Conservation (phyloP, 768 basidiomycete species). For the Flagelloscypha sp. region DNA sequence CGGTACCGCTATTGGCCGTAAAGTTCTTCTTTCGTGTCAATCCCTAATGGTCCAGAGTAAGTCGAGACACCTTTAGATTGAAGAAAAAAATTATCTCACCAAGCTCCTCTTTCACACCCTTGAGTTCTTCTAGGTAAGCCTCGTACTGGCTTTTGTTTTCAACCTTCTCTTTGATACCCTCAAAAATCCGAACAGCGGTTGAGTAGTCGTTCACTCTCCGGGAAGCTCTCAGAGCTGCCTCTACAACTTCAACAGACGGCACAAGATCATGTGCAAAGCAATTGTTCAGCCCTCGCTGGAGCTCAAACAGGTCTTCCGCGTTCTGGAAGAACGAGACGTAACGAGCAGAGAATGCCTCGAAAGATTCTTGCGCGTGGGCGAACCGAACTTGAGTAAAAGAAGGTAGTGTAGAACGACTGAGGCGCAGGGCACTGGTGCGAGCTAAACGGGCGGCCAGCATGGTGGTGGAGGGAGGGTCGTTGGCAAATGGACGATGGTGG, state of each 20-base stretch:
- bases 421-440: too few relatives aligned
- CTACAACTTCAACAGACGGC: slow-evolving; percentile 73
- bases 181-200: slow-evolving; percentile 92
- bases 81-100: slow-evolving; percentile 42
- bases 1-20: too few relatives aligned
- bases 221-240: slow-evolving; percentile 81
- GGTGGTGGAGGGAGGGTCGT: too few relatives aligned
- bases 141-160: slow-evolving; percentile 96
- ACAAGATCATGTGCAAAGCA: slow-evolving; percentile 99
- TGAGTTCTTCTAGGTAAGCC: slow-evolving; percentile 87
- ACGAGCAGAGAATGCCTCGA: slow-evolving; percentile 89
- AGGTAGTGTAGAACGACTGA: too few relatives aligned
- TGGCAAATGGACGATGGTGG: slow-evolving; percentile 20
- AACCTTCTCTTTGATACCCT: slow-evolving; percentile 95
- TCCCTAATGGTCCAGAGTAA: slow-evolving; percentile 29
- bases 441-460: too few relatives aligned
- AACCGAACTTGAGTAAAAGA: too few relatives aligned
- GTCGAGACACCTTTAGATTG: slow-evolving; percentile 3
- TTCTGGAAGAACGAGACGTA: slow-evolving; percentile 91
- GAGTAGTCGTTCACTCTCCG: slow-evolving; percentile 95
- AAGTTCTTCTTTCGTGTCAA: slow-evolving; percentile 56
- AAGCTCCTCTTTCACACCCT: slow-evolving; percentile 81
- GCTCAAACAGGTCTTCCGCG: slow-evolving; percentile 95
- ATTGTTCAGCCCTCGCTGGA: slow-evolving; percentile 98
- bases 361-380: slow-evolving; percentile 81